phyloP scores from a whole-genome alignment of 2,329 filamentous ascomycete species.

The Ilyonectria robusta region DNA sequence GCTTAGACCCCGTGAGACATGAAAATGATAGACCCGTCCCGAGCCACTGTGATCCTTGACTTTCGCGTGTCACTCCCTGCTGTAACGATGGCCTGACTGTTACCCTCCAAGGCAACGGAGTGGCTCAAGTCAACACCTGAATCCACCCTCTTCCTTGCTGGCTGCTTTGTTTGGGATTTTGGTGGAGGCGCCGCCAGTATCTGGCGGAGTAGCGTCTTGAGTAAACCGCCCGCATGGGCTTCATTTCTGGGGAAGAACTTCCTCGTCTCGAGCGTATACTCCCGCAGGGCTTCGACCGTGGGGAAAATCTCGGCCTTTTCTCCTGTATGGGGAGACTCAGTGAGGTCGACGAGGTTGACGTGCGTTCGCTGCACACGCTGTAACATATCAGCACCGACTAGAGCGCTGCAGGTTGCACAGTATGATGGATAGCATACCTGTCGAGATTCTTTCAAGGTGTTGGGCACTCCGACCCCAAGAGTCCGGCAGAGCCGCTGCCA shows the following conservation, averaged over 20 bases:
- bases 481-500: slow-evolving; percentile 32
- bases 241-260: slow-evolving; percentile 27
- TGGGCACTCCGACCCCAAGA: slow-evolving; percentile 21
- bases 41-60: neutral
- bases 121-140: neutral
- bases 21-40: neutral
- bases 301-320: slow-evolving; percentile 25
- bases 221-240: slow-evolving; percentile 18
- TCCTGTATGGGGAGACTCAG: slow-evolving; percentile 11
- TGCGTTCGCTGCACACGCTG: slow-evolving; percentile 21
- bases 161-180: neutral
- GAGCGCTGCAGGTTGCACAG: accelerated
- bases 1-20: neutral
- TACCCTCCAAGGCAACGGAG: neutral
- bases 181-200: neutral
- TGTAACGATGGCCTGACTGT: no score
- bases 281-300: slow-evolving; percentile 1
- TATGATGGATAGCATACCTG: slow-evolving; percentile 14
- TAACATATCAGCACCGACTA: neutral
- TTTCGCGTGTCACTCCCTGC: no score
- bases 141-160: neutral
- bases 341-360: slow-evolving; percentile 36
- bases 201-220: slow-evolving; percentile 33
- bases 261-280: slow-evolving; percentile 5
- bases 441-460: slow-evolving; percentile 23